phyloP scores from a whole-genome alignment of 805 yeast species.

The Yarrowia phangngaensis region DNA sequence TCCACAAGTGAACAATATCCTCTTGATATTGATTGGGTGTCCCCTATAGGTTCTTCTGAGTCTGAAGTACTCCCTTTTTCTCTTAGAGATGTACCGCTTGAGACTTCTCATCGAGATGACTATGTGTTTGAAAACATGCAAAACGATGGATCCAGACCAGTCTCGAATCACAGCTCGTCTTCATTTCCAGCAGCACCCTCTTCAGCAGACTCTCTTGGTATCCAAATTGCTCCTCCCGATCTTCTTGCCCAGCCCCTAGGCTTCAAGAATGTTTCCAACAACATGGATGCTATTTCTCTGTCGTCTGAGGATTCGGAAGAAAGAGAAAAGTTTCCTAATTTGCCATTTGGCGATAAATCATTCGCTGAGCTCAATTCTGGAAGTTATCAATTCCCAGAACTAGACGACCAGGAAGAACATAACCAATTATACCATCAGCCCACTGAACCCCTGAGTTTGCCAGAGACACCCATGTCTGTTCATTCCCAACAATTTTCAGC shows the following conservation, averaged over 20 bases:
- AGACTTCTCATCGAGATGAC: constrained; percentile 20
- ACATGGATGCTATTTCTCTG: constrained; percentile 3
- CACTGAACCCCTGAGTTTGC: neutral
- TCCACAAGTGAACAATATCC: constrained; percentile 11
- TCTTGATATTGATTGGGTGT: constrained; percentile 9
- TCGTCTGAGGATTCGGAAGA: too few relatives aligned
- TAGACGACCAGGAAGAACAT: too few relatives aligned
- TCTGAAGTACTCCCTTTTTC: constrained; percentile 3
- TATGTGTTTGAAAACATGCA: constrained; percentile 7
- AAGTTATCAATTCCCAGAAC: constrained; percentile 11
- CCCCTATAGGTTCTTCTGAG: constrained; percentile 4
- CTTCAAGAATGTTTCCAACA: constrained; percentile 15
- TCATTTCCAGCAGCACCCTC: constrained; percentile 8
- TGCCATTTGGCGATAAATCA: constrained; percentile 4
- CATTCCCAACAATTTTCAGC: constrained; percentile 16
- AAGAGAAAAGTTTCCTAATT: too few relatives aligned
- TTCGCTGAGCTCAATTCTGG: constrained; percentile 18
- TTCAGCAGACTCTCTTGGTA: constrained; percentile 13
- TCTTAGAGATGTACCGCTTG: constrained; percentile 8
- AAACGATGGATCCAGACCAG: constrained; percentile 7
- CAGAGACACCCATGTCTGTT: constrained; percentile 12
- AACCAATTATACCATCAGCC: too few relatives aligned
- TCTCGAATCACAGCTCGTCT: constrained; percentile 2
- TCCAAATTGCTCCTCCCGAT: constrained; percentile 5
- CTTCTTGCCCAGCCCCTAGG: constrained; percentile 15